Base-by-base conservation (phyloP, 306 rosid genomes). In the Trifolium pratense region DNA sequence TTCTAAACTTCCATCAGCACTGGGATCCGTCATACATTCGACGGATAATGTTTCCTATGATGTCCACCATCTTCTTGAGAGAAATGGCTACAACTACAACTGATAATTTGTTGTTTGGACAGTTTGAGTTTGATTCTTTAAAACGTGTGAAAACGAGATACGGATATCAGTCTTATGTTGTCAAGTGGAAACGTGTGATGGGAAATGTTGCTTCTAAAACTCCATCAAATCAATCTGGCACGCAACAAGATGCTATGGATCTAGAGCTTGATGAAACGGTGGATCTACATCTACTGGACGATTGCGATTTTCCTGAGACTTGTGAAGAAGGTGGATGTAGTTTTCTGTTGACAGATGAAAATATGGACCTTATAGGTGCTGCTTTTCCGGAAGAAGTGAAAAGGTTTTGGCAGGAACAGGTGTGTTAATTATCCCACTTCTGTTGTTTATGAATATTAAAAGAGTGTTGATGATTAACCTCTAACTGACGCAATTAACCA, bases 261-360 rank as follows among this genome's bases (percentile, higher is more conserved):
- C 52, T 68, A 26, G 89, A 77, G 73, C 52, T 68, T 26, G 90
- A 89, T 62, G 90, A 87, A 75, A 61, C 78, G 13, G 51, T 78
- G 52, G 76, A 82, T 89, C 15, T 65, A 51, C 59, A 82, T 89
- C 15, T 65, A 46, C 59, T 83, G 29, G 89, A 94, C 9, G 95
- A 88, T 51, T 48, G 81, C 26, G 88, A 90, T 80, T 80, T 29
- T 14, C 89, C 95, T 0, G 76, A 52, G 78, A 76, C 80, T 83
- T 75, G 36, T 18, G 75, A 66, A 73, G 84, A 80, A 20, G 85
- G 80, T 9, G 96, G 91, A 11, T 77, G 83, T 80, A 77, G 57
- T 80, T 84, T 91, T 79, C 70, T 94, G 75, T 69, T 91, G 84
- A 94, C 97, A 1, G 97, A 94, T 72, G 98, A 94, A 84, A 91